A percentile compares a stretch with the other conserved stretches of the same genome.
Conservation (phyloP, 257 asterid species). For the Jacaranda copaia region DNA sequence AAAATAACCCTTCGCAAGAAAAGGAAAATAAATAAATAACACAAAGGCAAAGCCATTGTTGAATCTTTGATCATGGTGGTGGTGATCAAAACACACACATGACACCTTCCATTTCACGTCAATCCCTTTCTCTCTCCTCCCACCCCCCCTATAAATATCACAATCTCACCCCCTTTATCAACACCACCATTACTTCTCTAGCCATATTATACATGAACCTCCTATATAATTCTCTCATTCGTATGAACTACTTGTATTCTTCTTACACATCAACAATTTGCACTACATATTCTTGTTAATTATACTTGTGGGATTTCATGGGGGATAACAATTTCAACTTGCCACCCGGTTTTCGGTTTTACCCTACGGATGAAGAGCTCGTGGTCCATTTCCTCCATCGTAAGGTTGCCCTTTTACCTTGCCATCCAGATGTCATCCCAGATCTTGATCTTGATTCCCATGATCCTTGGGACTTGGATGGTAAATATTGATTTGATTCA, state of each 20-base stretch:
- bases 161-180: background rate
- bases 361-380: conserved; percentile 94
- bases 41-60: conserved; percentile 31
- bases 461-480: conserved; percentile 96
- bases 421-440: conserved; percentile 93
- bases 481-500: conserved; percentile 33
- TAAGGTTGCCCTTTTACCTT: conserved; percentile 76
- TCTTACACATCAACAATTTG: too few relatives aligned
- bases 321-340: conserved; percentile 70
- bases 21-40: too few relatives aligned
- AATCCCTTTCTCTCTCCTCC: conserved; percentile 34
- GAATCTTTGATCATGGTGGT: conserved; percentile 34
- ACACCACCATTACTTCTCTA: background rate
- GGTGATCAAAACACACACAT: conserved; percentile 47
- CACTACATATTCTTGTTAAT: too few relatives aligned
- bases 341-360: conserved; percentile 95
- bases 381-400: conserved; percentile 98
- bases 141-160: conserved; percentile 61
- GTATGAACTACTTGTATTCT: background rate
- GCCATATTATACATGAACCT: background rate
- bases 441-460: conserved; percentile 90
- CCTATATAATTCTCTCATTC: background rate
- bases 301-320: conserved; percentile 34
- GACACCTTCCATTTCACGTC: conserved; percentile 75
- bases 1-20: too few relatives aligned